Evolutionary conservation across 78 protist species (phyloP), one percentile per base, ranked within the genome.

Genomic region (Dictyostelium purpureum): DNA sequence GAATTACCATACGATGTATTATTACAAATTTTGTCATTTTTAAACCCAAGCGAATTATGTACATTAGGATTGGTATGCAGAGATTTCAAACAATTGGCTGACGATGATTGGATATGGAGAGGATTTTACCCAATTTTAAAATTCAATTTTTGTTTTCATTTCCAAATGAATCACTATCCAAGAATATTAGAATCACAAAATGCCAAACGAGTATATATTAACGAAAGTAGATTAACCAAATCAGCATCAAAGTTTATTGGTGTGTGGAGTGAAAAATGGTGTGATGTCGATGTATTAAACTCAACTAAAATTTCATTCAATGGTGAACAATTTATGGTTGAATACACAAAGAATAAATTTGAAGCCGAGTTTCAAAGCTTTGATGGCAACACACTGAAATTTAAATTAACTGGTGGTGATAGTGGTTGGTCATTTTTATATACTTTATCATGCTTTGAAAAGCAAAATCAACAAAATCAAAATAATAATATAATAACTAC

Each of bases 361-460:
- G 21, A 52, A 21, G 78, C 90, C 2, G 61, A 67, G 42, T 82
- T 82, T 70, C 11, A 52, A 7, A 26, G 35, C 19, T 82, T 70
- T 33, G 38, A 69, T 38, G 77, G 54, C 6, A 11, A 16, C 11
- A 21, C 19, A 11, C 37, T 82, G 63, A 24, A 43, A 67, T 82
- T 82, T 14, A 54, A 42, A n/a, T 56, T 82, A 33, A 67, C 78
- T 26, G 90, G 90, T 16, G 90, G 90, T 82, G 90, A 82, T 52
- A 67, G 79, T 51, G 90, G 90, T 40, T 82, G 90, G 90, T 82
- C 90, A 24, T 82, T 82, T 31, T n/a, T 82, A 9, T 82, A 82
- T 56, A 70, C 74, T 28, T 49, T 82, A 47, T 37, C 43, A 28
- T 51, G n/a, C 19, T 14, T 26, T 47, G n/a, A 35, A 10, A 37